Base-by-base conservation (phyloP, 768 basidiomycete species). In the Galerina sulciceps region DNA sequence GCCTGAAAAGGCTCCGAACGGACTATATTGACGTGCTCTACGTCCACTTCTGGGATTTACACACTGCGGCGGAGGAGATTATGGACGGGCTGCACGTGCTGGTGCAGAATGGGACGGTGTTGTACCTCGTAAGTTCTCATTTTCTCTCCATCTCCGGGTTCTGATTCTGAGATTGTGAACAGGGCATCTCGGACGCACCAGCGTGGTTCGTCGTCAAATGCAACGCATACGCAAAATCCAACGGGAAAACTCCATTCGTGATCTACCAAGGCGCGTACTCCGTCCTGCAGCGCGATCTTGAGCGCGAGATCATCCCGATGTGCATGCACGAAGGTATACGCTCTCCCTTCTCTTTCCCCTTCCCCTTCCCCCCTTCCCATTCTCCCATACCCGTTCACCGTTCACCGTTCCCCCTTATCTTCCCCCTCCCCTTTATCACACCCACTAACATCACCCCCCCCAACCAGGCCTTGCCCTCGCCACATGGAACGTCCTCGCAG, bases 61-160 rank as follows among this genome's bases (percentile, higher is more conserved):
- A 76, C 14, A 83, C 82, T 3, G 72, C 74, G 4, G 75, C 86
- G 46, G 79, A 82, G 64, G 85, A 88, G 68, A 70, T 86, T 40
- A 85, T 87, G 84, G 76, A 78, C 40, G 68, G 74, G 8, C 71
- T 88, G 6, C 81, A 87, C 59, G 70, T 75, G 17, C 75, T 87
- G 35, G 81, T 87, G 36, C 69, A 67, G 8, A 65, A 74, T 34
- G 80, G 85, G 15, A 84, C 86, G 61, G 82, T 85, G 3, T 65
- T 81, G 3, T 82, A 81, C 62, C 67, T 75, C 14, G 75, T 75
- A 61, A 57, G 69, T 15, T 35, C 13, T 23, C 1, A n/a, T n/a
- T n/a, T n/a, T n/a, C 44, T 26, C 5, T 26, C n/a, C n/a, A n/a
- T n/a, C n/a, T n/a, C 31, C 35, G 14, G 6, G 13, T 13, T 2